Conservation (phyloP, 139 green algal genomes). For the Micromonas commoda region DNA sequence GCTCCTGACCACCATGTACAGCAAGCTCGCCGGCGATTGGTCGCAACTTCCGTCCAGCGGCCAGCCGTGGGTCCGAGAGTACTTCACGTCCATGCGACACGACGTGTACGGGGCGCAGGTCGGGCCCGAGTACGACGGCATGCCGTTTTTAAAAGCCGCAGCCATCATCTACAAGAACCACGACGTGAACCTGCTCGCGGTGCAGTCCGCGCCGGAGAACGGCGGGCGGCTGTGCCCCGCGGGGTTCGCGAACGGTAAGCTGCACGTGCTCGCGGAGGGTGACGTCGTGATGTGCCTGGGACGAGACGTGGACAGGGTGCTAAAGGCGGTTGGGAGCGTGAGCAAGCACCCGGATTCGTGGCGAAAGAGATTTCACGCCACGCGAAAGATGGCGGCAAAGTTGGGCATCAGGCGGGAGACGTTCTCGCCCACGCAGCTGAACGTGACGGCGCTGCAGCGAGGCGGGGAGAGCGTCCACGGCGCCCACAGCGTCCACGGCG, state of each 20-base stretch:
- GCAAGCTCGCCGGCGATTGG: not conserved
- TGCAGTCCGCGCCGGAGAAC: not conserved
- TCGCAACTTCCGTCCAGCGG: not conserved
- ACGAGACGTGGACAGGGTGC: not conserved
- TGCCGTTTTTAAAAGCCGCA: not conserved
- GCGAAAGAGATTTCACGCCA: not conserved
- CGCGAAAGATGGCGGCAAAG: not conserved
- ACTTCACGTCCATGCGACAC: not conserved
- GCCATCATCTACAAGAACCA: not conserved
- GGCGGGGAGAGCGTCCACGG: no score
- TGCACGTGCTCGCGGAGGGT: not conserved
- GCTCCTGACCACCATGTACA: not conserved
- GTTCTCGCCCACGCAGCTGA: no score
- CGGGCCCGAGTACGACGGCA: not conserved
- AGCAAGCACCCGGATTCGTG: not conserved
- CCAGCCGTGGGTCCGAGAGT: not conserved
- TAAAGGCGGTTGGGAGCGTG: not conserved
- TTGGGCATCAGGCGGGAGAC: not conserved
- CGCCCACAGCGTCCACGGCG: no score
- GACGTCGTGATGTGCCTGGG: not conserved
- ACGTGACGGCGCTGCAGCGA: no score
- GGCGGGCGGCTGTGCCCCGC: not conserved
- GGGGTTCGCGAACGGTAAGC: not conserved
- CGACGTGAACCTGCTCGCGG: not conserved
- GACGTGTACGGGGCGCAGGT: not conserved